Percentiles rank a stretch among this genome's conserved stretches.
These are phyloP conservation scores for Pilasporangium apinafurcum DNA, from an alignment of 352 stramenopile species.

Conservation along the genomic window DNA sequence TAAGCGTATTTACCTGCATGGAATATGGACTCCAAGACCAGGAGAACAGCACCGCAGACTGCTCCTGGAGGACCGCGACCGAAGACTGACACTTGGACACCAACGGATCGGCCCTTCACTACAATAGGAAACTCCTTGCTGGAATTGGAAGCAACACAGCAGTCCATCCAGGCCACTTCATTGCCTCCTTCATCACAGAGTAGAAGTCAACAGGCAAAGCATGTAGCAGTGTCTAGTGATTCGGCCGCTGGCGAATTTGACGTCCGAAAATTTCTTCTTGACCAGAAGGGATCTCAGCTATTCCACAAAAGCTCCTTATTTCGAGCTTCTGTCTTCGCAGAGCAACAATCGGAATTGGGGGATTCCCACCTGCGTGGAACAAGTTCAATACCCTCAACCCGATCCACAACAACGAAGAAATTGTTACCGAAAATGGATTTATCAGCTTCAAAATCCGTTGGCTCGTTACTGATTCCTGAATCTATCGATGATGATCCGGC, in stretches of 20 bases:
- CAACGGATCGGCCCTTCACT: constrained; percentile 19
- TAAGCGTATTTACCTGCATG: too few species aligned
- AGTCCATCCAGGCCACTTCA: not conserved
- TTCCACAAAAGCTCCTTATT: constrained; percentile 63
- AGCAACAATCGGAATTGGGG: too few species aligned
- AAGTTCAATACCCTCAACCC: not conserved
- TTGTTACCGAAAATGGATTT: constrained; percentile 10
- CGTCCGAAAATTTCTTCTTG: constrained; percentile 52
- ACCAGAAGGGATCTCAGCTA: constrained; percentile 46
- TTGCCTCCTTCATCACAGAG: too few species aligned
- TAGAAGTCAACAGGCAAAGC: not conserved
- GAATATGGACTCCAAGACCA: too few species aligned
- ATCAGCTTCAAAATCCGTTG: not conserved
- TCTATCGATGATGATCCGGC: too few species aligned
- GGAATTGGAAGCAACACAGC: constrained; percentile 13
- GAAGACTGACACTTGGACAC: constrained; percentile 4
- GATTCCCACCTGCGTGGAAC: not conserved
- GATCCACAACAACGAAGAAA: constrained; percentile 4
- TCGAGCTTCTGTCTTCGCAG: constrained; percentile 19
- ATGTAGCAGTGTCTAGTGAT: not conserved
- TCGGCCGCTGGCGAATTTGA: constrained; percentile 31
- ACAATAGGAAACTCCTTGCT: constrained; percentile 23
- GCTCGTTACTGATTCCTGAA: not conserved
- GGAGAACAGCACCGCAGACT: not conserved
- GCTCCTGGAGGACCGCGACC: not conserved